Evolutionary conservation across 129 eudicot species (phyloP), one percentile per base, ranked within the genome.

Genomic region (Pulicaria dysenterica): DNA sequence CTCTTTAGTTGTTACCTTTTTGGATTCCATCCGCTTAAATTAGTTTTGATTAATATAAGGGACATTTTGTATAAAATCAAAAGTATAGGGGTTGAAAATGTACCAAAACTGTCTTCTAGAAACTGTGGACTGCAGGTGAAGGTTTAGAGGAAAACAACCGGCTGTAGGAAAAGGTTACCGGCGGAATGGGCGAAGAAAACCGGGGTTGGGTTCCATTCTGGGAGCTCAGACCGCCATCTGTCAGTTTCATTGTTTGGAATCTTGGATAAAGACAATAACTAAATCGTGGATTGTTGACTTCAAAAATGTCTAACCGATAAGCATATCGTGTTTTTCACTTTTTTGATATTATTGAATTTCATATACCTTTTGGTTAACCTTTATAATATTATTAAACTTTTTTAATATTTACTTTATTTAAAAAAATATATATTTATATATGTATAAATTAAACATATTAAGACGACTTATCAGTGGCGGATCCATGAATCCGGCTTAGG

Each of bases 131-230:
- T 48, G 50, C 38, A 47, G 64, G 51, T 60, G 4, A 64, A 78
- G 81, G 82, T 78, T 70, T 78, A 46, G n/a, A 43, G 51, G 67
- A 66, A 79, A 79, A 79, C 83, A 14, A 79, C 79, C 83, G 83
- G 83, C 79, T 79, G 65, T 34, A 13, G 8, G n/a, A 64, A 36
- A 13, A 40, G 82, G 40, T 62, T 11, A 79, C 79, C 79, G 70
- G 79, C 58, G 7, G 62, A 71, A 9, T 37, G 8, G 48, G 51
- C 4, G 6, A 64, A 45, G 40, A 41, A 79, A 79, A 73, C 79
- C 56, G 50, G 53, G 79, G 83, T 71, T 77, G 47, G 76, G 71
- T 69, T 77, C 65, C 71, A 69, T 69, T 40, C 75, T 5, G 48
- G 69, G 69, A 76, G 69, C 75, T 58, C 8, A 12, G 50, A 77